Evolutionary conservation across 345 rosid genomes (phyloP), one percentile per base, ranked within the genome.

Genomic region (Hevea brasiliensis): DNA sequence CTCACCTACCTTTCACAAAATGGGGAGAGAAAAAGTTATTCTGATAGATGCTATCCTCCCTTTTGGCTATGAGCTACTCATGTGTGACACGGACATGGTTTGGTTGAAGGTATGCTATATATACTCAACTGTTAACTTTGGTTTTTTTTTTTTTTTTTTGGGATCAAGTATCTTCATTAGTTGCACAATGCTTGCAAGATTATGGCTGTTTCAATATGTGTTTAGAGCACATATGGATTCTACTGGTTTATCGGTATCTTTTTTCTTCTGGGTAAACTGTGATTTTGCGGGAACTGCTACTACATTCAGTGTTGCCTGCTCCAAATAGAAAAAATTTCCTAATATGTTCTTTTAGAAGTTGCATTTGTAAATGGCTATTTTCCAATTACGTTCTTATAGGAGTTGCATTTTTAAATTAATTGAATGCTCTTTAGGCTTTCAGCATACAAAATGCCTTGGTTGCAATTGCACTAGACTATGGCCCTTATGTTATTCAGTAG

Each of bases 21-120:
- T 95, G 99, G 99, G 98, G 66, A 89, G 99, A 88, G 98, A 95
- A 77, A 95, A 95, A 85, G 98, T 92, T 44, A 73, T 93, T 76
- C 87, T 95, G 69, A 91, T 95, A 29, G 92, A 95, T 73, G 78
- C 89, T n/a, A 81, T 95, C 69, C 92, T 95, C 27, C 96, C 98
- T 63, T 91, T 75, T 76, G 99, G 99, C 61, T 85, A 67, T 71
- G 99, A 95, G 81, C 81, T 95, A 67, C 74, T 95, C 77, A 95
- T 93, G 99, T 95, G 99, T 45, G 99, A 95, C 74, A 91, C 99
- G 26, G 99, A 95, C 81, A 91, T 91, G 98, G 99, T 89, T 71
- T 95, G 99, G 99, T 80, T 95, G 73, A 95, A 95, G 98, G 99
- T 95, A 67, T 20, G 61, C 67, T 37, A 8, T 51, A 40, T 53